phyloP scores from a whole-genome alignment of 768 basidiomycete species.

The Boletus reticulatus region DNA sequence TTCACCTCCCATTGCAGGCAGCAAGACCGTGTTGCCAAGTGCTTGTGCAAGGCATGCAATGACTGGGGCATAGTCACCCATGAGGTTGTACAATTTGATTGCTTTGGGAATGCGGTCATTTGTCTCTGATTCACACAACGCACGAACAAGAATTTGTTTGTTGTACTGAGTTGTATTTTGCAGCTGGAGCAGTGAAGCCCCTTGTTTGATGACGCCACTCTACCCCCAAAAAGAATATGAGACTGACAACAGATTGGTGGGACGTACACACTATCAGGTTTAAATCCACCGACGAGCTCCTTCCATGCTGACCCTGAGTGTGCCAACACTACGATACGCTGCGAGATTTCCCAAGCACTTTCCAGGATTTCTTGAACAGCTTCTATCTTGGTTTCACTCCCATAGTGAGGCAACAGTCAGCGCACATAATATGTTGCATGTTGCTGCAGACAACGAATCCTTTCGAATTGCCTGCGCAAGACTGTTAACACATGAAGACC shows the following conservation, averaged over 20 bases:
- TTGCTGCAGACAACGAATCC: too few species aligned
- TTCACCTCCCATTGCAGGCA: conserved; percentile 49
- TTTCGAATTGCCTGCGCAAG: too few species aligned
- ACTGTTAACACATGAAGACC: too few species aligned
- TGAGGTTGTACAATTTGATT: conserved; percentile 94
- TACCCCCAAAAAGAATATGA: conserved; percentile 30
- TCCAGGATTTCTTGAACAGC: conserved; percentile 86
- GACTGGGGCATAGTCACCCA: conserved; percentile 86
- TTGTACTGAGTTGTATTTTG: conserved; percentile 67
- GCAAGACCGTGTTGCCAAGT: conserved; percentile 76
- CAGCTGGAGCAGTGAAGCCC: conserved; percentile 72
- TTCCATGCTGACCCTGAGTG: conserved; percentile 87
- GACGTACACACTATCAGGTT: conserved; percentile 87
- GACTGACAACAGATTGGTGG: neutral
- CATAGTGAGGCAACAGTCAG: too few species aligned
- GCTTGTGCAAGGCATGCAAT: conserved; percentile 84
- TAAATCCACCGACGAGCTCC: conserved; percentile 90
- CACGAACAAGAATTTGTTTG: conserved; percentile 76
- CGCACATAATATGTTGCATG: too few species aligned
- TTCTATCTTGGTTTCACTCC: too few species aligned
- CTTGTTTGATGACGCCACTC: conserved; percentile 88
- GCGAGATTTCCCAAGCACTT: conserved; percentile 73
- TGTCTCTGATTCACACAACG: conserved; percentile 77
- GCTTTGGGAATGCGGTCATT: conserved; percentile 87
- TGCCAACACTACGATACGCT: conserved; percentile 74